These are phyloP conservation scores for Coemansia sp. DNA, from an alignment of 192 early-diverging fungal species.

Conservation along the genomic window DNA sequence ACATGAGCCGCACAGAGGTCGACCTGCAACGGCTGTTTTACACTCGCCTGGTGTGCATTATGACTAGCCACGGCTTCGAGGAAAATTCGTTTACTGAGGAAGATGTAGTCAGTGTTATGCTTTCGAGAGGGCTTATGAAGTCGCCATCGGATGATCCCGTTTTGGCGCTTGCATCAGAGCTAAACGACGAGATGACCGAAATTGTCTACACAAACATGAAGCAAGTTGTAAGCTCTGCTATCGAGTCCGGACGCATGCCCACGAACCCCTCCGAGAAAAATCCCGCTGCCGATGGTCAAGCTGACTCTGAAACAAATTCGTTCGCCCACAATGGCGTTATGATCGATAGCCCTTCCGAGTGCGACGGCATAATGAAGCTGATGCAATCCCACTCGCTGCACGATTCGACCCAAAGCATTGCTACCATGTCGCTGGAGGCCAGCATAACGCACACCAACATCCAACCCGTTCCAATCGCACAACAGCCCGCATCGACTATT, in stretches of 20 bases:
- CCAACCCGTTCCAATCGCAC: neutral
- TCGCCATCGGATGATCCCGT: conserved; percentile 32
- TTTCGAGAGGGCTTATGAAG: conserved; percentile 31
- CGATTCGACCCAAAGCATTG: conserved; percentile 1
- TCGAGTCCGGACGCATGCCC: conserved; percentile 25
- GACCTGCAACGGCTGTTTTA: conserved; percentile 39
- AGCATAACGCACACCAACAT: neutral
- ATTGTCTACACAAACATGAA: conserved; percentile 37
- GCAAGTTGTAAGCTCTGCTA: conserved; percentile 23
- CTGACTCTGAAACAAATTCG: neutral
- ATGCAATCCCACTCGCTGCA: conserved; percentile 4
- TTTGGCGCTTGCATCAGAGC: conserved; percentile 37
- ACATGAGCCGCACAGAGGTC: conserved; percentile 30
- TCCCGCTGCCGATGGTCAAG: neutral
- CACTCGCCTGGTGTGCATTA: conserved; percentile 32
- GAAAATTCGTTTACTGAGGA: conserved; percentile 21
- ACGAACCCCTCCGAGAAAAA: conserved; percentile 27
- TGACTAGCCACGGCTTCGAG: conserved; percentile 40
- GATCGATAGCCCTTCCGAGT: conserved; percentile 3
- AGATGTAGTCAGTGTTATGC: conserved; percentile 37
- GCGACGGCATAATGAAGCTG: conserved; percentile 12
- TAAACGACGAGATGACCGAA: conserved; percentile 36
- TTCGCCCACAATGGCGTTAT: neutral
- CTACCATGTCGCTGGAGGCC: conserved; percentile 7
- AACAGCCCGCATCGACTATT: neutral